Evolutionary conservation across 805 yeast species (phyloP), one percentile per base, ranked within the genome.

Genomic region (Saturnispora bothae): DNA sequence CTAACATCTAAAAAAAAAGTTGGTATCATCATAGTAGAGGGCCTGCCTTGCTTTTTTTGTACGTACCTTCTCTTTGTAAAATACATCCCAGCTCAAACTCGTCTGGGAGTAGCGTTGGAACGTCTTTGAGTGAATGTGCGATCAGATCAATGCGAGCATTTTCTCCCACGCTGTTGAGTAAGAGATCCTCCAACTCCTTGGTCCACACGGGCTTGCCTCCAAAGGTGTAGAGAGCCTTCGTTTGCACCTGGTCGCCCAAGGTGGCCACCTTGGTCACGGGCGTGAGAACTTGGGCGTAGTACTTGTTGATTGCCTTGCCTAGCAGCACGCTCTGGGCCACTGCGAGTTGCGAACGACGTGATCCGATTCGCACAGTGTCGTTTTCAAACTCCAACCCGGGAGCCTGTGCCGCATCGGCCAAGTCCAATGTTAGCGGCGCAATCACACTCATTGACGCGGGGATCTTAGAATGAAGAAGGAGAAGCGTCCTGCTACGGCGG

Each of bases 161-260:
- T 15, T 63, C 66, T 21, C 80, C 88, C 19, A 76, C 68, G 33
- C 70, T 65, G 46, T 81, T 68, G 28, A 89, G 63, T 36, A 88
- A 61, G 34, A 86, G 63, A 18, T 77, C 78, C 60, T 92, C 98
- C 41, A 92, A 67, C 60, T 92, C 98, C 54, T 83, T 83, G 3
- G 98, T 92, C 98, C 98, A 92, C 18, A 92, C 59, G 0, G 96
- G 76, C 57, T 92, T 92, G 19, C 98, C 98, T 31, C 96, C 97
- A 61, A 92, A 92, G 4, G 95, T 74, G 59, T 89, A 92, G 35
- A 92, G 66, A 6, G 98, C 96, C 54, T 76, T 78, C 53, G 69
- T 72, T 54, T 77, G 92, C 22, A 82, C 78, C 53, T 83, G 81
- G 63, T 92, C 98, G 19, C 97, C 98, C 26, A 92, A 65, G 1